These are phyloP conservation scores for Rhododendron vialii DNA, from an alignment of 148 eudicot genomes.

Conservation along the genomic window DNA sequence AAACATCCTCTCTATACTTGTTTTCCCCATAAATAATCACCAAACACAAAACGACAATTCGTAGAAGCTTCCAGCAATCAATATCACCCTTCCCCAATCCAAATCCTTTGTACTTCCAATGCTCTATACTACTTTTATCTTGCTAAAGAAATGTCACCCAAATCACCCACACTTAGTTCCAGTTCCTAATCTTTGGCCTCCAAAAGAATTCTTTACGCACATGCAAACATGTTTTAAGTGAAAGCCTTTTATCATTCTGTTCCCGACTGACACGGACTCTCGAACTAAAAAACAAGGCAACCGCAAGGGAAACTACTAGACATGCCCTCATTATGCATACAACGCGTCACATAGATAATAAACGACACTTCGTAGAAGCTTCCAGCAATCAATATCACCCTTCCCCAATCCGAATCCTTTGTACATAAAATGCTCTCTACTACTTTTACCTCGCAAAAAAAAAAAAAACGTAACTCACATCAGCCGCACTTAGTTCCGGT, in stretches of 20 bases:
- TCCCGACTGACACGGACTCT: not conserved
- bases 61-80: not conserved
- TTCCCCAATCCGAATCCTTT: not conserved
- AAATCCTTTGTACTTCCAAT: not conserved
- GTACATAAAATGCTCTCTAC: not conserved
- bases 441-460: not conserved
- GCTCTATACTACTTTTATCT: not conserved
- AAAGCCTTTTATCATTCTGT: not conserved
- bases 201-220: not conserved
- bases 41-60: not conserved
- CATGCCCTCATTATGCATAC: not conserved
- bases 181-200: not conserved
- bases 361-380: not conserved
- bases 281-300: not conserved
- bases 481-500: not conserved
- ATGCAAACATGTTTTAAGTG: not conserved
- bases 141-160: not conserved
- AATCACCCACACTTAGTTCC: not conserved
- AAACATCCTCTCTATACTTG: not conserved
- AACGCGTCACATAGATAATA: not conserved
- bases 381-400: not conserved
- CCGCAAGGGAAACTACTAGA: not conserved
- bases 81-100: not conserved
- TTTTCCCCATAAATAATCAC: not conserved
- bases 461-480: not conserved